phyloP scores from a whole-genome alignment of 2,329 filamentous ascomycete genomes.

The Xylaria sp. region DNA sequence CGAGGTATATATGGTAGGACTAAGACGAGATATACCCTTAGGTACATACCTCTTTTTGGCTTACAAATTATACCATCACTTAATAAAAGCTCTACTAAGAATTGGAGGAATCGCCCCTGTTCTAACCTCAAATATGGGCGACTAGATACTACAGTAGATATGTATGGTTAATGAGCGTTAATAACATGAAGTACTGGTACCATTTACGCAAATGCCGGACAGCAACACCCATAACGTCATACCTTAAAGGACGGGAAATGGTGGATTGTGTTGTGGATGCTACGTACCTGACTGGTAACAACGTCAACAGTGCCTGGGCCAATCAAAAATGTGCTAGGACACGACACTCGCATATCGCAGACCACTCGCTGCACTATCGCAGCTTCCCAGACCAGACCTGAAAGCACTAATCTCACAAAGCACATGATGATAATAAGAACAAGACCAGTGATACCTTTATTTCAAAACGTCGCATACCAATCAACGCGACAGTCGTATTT shows the following conservation, averaged over 20 bases:
- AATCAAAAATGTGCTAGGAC: constrained; percentile 20
- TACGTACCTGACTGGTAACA: neutral
- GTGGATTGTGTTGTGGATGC: neutral
- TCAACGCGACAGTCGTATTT: constrained; percentile 2
- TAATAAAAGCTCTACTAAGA: too few species aligned
- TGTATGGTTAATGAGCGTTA: too few species aligned
- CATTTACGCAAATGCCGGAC: neutral
- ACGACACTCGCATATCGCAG: constrained; percentile 1
- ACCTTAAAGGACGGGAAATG: neutral
- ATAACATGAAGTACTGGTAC: too few species aligned
- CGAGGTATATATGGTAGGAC: too few species aligned
- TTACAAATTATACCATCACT: too few species aligned
- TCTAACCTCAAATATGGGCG: too few species aligned
- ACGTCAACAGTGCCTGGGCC: constrained; percentile 5
- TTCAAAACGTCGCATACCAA: constrained; percentile 18
- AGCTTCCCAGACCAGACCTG: neutral
- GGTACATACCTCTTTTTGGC: too few species aligned
- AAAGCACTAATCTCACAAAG: neutral
- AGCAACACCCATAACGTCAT: neutral
- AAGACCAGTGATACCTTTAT: neutral
- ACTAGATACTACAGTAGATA: too few species aligned
- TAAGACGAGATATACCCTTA: too few species aligned
- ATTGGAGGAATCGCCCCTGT: too few species aligned
- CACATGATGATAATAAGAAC: constrained; percentile 29
- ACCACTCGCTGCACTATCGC: constrained; percentile 3